Conservation (phyloP, 768 basidiomycete genomes). For the Piloderma croceum region DNA sequence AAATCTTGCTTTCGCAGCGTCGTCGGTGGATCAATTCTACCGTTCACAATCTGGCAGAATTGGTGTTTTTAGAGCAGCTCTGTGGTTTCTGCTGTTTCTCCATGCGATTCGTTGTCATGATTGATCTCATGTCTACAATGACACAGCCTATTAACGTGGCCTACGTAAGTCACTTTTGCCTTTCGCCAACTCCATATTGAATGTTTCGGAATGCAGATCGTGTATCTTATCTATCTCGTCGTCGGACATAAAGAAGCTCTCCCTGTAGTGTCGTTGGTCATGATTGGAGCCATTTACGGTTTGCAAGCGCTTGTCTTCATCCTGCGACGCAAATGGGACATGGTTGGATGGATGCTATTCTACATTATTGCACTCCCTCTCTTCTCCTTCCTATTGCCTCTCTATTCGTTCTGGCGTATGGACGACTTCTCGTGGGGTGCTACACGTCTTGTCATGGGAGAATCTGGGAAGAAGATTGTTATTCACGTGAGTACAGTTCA, state of each 20-base stretch:
- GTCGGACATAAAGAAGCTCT: slow-evolving; percentile 60
- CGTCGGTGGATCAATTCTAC: slow-evolving; percentile 99
- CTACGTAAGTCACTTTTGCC: slow-evolving; percentile 55
- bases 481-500: slow-evolving; percentile 65
- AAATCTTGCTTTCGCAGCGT: slow-evolving; percentile 88
- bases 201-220: slow-evolving; percentile 49
- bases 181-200: slow-evolving; percentile 8
- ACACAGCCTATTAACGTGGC: slow-evolving; percentile 83
- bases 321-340: slow-evolving; percentile 93
- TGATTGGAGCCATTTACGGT: slow-evolving; percentile 94
- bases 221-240: slow-evolving; percentile 81
- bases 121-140: slow-evolving; percentile 86
- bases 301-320: slow-evolving; percentile 89
- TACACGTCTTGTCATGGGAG: slow-evolving; percentile 89
- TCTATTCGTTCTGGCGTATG: slow-evolving; percentile 98
- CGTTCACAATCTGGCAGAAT: slow-evolving; percentile 91
- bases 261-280: slow-evolving; percentile 78
- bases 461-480: slow-evolving; percentile 92
- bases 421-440: slow-evolving; percentile 97
- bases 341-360: slow-evolving; percentile 97
- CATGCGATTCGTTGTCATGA: slow-evolving; percentile 97
- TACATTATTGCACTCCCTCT: slow-evolving; percentile 92
- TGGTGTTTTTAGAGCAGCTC: slow-evolving; percentile 85
- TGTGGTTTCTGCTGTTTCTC: slow-evolving; percentile 99
- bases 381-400: slow-evolving; percentile 88